Base-by-base conservation (phyloP, 192 early-diverging fungal species). In the Coemansia sp. region DNA sequence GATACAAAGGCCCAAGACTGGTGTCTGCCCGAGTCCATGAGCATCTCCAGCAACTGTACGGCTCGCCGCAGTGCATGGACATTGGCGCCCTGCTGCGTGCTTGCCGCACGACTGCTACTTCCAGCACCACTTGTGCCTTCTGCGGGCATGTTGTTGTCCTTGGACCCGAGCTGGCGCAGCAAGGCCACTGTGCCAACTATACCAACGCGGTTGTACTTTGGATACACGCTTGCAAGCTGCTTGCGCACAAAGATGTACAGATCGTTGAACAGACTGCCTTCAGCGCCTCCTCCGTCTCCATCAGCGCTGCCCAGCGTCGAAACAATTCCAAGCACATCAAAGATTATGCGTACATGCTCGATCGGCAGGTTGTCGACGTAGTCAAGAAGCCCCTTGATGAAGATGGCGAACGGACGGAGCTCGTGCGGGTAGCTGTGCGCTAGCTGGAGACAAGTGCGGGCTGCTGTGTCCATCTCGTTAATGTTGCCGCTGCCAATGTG, bases 401-500 rank as follows among this genome's bases (percentile, higher is more conserved):
- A 90, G 25, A 85, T 77, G 33, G 81, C 83, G 67, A 86, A 91
- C 22, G 81, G 82, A 14, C 85, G 82, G 42, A 92, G 67, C 25
- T 75, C 74, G 15, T 69, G 43, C 13, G 87, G 73, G 33, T 85
- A 76, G 2, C 42, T 61, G 15, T 78, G 63, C 5, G 85, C 87
- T 10, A 92, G 79, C 15, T 82, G 66, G 48, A 86, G 70, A 22
- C 85, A 65, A 2, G 87, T 84, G 9, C 76, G 70, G 14, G 90
- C 48, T 0, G 90, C 86, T 1, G 88, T 84, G 66, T 90, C 85
- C 20, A 90, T 81, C 54, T 91, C 89, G 59, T 79, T 70, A 9
- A 60, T 58, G 59, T 83, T 82, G 9, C 89, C 89, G 52, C 90
- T 91, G 41, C 90, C 91, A 45, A 92, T 88, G 61, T 92, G 91